Base-by-base conservation (phyloP, 306 rosid genomes). In the Boehmeria nivea region DNA sequence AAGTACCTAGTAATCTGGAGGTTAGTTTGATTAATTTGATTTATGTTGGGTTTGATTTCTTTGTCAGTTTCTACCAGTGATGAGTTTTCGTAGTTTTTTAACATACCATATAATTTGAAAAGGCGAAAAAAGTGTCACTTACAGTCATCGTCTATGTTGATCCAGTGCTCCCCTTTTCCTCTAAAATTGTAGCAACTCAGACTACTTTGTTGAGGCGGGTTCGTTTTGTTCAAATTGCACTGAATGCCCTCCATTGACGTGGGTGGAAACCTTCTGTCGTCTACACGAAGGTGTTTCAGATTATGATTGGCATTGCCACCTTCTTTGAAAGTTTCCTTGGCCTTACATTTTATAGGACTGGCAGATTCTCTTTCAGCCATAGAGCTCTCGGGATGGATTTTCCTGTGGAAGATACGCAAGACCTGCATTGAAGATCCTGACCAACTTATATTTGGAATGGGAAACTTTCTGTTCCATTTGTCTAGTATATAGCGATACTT, bases 141-240 rank as follows among this genome's bases (percentile, higher is more conserved):
- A 87, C 99, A 91, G 63, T 91, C 93, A 21, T 82, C 78, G 54
- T 91, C 96, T 66, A 94, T 87, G 66, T 75, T 91, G 74, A 91
- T 87, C 99, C 99, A 91, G 63, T 85, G 88, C 75, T 77, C 99
- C 47, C 43, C 76, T 36, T 75, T 82, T 68, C 77, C 78, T 45
- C 71, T 73, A 25, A 73, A 60, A 60, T 74, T 62, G 40, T 71
- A 63, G 65, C 73, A 57, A 50, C 44, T 66, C 40, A 59, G 55
- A 37, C 67, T 75, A 37, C 69, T 72, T 42, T 60, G 40, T 34
- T 68, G 84, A 17, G 81, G 67, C 33, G 73, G 70, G 59, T 72
- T 69, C 74, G 73, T 55, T 54, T 65, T 50, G 72, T 63, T 68
- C 69, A 63, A 67, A 38, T 59, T 43, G 62, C 45, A 20, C 54